A percentile compares a stretch with the other conserved stretches of the same genome.
Evolutionary conservation across 768 basidiomycete species (phyloP).

Genomic region (Lactarius pseudohatsudake): DNA sequence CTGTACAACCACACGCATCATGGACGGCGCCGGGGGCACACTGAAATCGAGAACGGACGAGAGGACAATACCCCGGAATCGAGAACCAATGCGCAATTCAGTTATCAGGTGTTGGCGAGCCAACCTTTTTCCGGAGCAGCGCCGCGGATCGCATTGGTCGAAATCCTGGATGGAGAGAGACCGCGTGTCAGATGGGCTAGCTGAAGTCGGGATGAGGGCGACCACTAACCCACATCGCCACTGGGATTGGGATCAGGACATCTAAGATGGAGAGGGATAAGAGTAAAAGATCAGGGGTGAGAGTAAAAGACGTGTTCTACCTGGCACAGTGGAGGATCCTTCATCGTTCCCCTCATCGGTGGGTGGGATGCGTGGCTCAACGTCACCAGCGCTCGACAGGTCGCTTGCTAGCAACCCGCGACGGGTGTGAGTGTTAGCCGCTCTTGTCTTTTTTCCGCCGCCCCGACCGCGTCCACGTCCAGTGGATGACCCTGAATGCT

Average conservation of each 20-base stretch:
- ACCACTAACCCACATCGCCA: conserved; percentile 92
- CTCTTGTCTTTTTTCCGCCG: conserved; percentile 6
- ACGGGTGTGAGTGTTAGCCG: conserved; percentile 12
- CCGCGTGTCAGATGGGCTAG: background rate
- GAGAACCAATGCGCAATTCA: conserved; percentile 77
- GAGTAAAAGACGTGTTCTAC: background rate
- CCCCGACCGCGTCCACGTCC: conserved; percentile 9
- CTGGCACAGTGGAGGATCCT: background rate
- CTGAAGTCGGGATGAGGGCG: background rate
- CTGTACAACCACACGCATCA: conserved; percentile 40
- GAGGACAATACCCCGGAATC: conserved; percentile 90
- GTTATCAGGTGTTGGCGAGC: conserved; percentile 81
- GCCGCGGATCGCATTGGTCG: conserved; percentile 92
- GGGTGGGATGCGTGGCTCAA: conserved; percentile 9
- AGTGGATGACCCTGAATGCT: background rate
- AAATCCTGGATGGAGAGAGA: conserved; percentile 66
- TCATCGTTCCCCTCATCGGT: conserved; percentile 18
- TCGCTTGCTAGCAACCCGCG: conserved; percentile 1
- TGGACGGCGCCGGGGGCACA: background rate
- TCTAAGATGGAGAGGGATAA: conserved; percentile 8
- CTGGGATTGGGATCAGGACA: conserved; percentile 54
- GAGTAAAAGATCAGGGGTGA: background rate
- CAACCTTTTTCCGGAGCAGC: conserved; percentile 88
- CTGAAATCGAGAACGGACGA: conserved; percentile 59
- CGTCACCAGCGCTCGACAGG: conserved; percentile 34